A percentile compares a stretch with the other conserved stretches of the same genome.
Conservation (phyloP, 2,329 filamentous ascomycete genomes). For the Orbilia brochopaga region DNA sequence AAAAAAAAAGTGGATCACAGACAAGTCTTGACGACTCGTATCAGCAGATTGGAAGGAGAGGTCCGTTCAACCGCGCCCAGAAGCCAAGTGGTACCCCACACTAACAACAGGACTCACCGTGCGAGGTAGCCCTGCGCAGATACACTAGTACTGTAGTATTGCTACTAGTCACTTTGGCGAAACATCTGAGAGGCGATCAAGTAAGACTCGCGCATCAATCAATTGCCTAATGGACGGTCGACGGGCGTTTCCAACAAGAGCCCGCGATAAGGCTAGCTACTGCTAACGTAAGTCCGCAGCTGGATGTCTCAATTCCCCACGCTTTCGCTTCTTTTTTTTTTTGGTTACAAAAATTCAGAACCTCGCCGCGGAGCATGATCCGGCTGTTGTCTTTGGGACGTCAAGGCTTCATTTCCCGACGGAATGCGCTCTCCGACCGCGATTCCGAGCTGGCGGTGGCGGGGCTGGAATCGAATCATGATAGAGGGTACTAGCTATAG, state of each 20-base stretch:
- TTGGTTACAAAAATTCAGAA: too few species aligned
- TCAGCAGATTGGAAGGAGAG: conserved; percentile 16
- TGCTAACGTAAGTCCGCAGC: conserved; percentile 7
- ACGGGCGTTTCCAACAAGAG: conserved; percentile 6
- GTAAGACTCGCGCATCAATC: not conserved
- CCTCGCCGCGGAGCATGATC: too few species aligned
- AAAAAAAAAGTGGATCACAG: conserved; percentile 36
- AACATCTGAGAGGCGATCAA: conserved; percentile 1
- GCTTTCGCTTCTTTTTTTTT: conserved; percentile 4
- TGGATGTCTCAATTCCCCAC: conserved; percentile 40
- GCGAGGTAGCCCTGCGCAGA: too few species aligned
- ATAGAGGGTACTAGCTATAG: not conserved
- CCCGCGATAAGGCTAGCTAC: conserved; percentile 39
- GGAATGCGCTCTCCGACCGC: conserved; percentile 3
- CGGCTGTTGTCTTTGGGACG: too few species aligned
- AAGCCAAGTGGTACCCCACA: conserved; percentile 1
- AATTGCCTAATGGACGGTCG: not conserved
- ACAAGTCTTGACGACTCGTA: conserved; percentile 15
- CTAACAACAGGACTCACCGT: not conserved
- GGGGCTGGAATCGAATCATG: not conserved
- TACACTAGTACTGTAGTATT: too few species aligned
- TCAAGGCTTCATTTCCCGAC: conserved; percentile 2
- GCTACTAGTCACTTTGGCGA: too few species aligned
- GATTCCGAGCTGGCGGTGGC: not conserved
- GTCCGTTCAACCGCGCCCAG: conserved; percentile 17